A percentile compares a stretch with the other conserved stretches of the same genome.
Conservation (phyloP, 768 basidiomycete genomes). For the Trametes cingulata region DNA sequence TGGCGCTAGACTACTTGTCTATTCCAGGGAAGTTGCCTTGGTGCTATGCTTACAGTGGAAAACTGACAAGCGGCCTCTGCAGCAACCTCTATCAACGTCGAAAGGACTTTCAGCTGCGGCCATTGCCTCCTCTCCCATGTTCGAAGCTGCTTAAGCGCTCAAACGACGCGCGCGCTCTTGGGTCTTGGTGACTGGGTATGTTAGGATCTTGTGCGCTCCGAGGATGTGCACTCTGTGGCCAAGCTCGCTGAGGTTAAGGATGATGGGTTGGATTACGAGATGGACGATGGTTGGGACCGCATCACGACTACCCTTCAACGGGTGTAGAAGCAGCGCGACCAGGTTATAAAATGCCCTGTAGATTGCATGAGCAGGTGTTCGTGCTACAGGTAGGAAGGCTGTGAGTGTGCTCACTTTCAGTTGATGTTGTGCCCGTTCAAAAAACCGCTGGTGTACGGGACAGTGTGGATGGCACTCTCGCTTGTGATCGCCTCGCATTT, state of each 20-base stretch:
- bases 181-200: not conserved
- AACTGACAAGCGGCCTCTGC: too few relatives aligned
- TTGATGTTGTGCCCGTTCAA: not conserved
- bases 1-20: constrained; percentile 36
- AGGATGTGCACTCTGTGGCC: not conserved
- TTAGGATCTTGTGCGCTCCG: not conserved
- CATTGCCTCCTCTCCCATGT: not conserved
- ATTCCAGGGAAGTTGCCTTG: not conserved
- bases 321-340: too few relatives aligned
- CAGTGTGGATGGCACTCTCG: not conserved
- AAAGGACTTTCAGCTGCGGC: not conserved
- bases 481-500: not conserved
- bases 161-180: not conserved
- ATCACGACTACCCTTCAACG: too few relatives aligned
- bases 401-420: not conserved
- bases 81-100: not conserved
- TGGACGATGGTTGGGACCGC: too few relatives aligned
- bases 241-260: not conserved
- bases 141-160: not conserved
- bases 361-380: not conserved
- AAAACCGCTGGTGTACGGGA: not conserved
- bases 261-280: too few relatives aligned
- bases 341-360: not conserved
- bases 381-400: too few relatives aligned
- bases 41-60: not conserved